A percentile compares a stretch with the other conserved stretches of the same genome.
phyloP scores from a whole-genome alignment of 2,329 filamentous ascomycete genomes.

The Lasiodiplodia gonubiensis region DNA sequence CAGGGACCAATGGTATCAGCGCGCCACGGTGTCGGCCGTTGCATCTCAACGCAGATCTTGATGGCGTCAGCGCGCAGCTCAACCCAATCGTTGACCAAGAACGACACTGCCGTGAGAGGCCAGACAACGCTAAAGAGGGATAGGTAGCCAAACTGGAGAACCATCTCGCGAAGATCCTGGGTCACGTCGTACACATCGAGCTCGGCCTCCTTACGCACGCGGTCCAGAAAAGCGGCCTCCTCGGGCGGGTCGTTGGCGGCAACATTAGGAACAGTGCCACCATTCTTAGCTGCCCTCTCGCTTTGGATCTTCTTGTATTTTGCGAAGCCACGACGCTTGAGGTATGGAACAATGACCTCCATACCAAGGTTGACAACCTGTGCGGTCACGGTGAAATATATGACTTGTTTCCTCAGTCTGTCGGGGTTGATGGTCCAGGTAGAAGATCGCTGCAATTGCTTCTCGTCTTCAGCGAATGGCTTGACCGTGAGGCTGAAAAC shows the following conservation, averaged over 20 bases:
- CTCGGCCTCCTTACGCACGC: constrained; percentile 82
- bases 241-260: constrained; percentile 70
- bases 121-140: constrained; percentile 91
- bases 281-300: constrained; percentile 62
- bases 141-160: constrained; percentile 86
- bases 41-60: constrained; percentile 90
- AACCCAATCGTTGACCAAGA: constrained; percentile 94
- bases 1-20: constrained; percentile 95
- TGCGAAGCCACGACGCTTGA: constrained; percentile 77
- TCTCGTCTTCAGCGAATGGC: constrained; percentile 76
- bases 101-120: constrained; percentile 89
- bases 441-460: constrained; percentile 61
- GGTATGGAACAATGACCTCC: constrained; percentile 82
- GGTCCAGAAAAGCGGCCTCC: constrained; percentile 78
- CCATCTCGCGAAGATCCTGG: constrained; percentile 90
- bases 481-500: constrained; percentile 77
- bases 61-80: constrained; percentile 91
- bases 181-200: constrained; percentile 88
- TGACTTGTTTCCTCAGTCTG: constrained; percentile 86
- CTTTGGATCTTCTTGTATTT: constrained; percentile 79
- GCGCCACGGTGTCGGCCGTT: constrained; percentile 86
- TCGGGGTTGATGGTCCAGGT: constrained; percentile 82
- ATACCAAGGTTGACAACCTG: constrained; percentile 87
- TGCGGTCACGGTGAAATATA: constrained; percentile 94
- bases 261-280: constrained; percentile 56